Percentiles rank a stretch among this genome's conserved stretches.
These are phyloP conservation scores for Penicillium sp. DNA, from an alignment of 2,329 filamentous ascomycete genomes.

Conservation along the genomic window DNA sequence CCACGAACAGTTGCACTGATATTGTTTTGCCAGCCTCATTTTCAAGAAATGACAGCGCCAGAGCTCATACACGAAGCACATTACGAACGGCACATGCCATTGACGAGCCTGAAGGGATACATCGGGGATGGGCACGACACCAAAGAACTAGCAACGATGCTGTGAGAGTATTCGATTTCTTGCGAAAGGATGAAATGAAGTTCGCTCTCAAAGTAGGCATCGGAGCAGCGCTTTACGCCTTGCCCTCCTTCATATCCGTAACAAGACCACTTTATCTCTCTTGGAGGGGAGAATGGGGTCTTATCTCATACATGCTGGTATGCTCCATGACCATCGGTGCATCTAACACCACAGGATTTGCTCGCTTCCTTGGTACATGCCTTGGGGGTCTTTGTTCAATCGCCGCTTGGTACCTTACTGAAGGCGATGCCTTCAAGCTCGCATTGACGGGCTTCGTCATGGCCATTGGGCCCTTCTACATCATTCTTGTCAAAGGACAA, in stretches of 20 bases:
- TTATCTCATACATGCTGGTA: slow-evolving; percentile 96
- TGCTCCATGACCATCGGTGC: slow-evolving; percentile 97
- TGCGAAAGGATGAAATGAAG: slow-evolving; percentile 66
- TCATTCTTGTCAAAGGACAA: slow-evolving; percentile 81
- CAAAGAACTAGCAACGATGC: slow-evolving; percentile 48
- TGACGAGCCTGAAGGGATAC: background rate
- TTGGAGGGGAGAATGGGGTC: slow-evolving; percentile 95
- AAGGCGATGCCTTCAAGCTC: slow-evolving; percentile 73
- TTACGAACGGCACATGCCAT: background rate
- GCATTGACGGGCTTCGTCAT: slow-evolving; percentile 80
- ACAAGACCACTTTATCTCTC: slow-evolving; percentile 81
- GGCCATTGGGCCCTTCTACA: slow-evolving; percentile 81
- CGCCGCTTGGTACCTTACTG: slow-evolving; percentile 73
- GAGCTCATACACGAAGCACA: background rate
- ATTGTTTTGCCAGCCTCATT: background rate
- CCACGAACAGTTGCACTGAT: background rate
- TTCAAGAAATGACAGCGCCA: background rate
- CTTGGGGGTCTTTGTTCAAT: slow-evolving; percentile 76
- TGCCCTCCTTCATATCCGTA: slow-evolving; percentile 78
- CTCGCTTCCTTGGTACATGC: slow-evolving; percentile 83
- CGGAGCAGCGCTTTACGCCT: slow-evolving; percentile 86
- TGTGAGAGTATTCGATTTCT: slow-evolving; percentile 62
- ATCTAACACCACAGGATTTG: slow-evolving; percentile 86
- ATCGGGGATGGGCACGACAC: background rate
- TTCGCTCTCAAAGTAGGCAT: slow-evolving; percentile 94